Percentiles rank a stretch among this genome's conserved stretches.
Conservation (phyloP, 352 stramenopile species). For the Sclerospora graminicola region DNA sequence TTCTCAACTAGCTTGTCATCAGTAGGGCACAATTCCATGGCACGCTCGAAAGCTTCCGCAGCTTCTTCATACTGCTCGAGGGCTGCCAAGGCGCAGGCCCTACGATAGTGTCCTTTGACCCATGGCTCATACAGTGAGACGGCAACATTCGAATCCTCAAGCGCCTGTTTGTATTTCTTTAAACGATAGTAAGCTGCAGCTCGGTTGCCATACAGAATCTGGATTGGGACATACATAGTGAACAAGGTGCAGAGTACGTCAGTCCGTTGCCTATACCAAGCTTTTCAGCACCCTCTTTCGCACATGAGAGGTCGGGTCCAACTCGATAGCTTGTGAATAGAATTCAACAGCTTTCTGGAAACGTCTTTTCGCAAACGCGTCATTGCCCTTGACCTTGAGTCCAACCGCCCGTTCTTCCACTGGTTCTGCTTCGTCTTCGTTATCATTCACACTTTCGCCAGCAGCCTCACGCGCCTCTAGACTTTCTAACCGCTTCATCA, state of each 20-base stretch:
- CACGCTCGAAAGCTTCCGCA: conserved; percentile 52
- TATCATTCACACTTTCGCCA: conserved; percentile 15
- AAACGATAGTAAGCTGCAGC: conserved; percentile 62
- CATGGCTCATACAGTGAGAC: conserved; percentile 55
- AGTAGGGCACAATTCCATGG: conserved; percentile 55
- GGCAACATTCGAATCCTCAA: conserved; percentile 53
- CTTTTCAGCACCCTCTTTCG: conserved; percentile 4
- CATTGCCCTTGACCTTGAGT: conserved; percentile 70
- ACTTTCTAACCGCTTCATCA: conserved; percentile 81
- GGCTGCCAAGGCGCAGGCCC: conserved; percentile 50
- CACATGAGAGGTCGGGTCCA: conserved; percentile 66
- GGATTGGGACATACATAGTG: too few relatives aligned
- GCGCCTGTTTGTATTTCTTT: conserved; percentile 53
- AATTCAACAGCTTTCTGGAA: conserved; percentile 71
- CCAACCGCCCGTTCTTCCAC: conserved; percentile 24
- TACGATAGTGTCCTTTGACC: conserved; percentile 84
- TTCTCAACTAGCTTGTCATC: conserved; percentile 57
- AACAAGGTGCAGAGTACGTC: conserved; percentile 1
- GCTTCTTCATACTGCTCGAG: conserved; percentile 56
- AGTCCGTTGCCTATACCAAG: background rate
- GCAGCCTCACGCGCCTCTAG: conserved; percentile 56
- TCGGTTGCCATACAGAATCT: conserved; percentile 82
- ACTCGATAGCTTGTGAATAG: conserved; percentile 85
- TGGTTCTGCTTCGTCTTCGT: conserved; percentile 11
- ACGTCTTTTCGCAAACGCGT: conserved; percentile 54